These are phyloP conservation scores for Cyclocybe aegerita DNA, from an alignment of 768 basidiomycete species.

Conservation along the genomic window DNA sequence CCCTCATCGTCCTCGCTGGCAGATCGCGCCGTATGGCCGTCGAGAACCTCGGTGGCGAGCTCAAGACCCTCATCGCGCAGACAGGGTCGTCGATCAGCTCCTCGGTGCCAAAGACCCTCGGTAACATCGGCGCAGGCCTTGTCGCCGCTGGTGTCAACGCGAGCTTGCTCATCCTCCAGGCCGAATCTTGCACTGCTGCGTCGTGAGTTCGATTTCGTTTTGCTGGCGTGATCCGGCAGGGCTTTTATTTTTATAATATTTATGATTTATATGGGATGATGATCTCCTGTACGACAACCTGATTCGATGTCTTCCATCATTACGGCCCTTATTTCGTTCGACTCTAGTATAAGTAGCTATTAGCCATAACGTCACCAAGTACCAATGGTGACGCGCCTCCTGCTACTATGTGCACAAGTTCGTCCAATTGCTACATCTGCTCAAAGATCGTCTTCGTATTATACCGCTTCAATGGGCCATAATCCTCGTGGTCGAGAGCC, in stretches of 20 bases:
- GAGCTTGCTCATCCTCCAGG: conserved; percentile 57
- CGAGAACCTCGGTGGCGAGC: conserved; percentile 58
- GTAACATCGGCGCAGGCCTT: conserved; percentile 71
- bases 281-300: too few species aligned
- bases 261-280: too few species aligned
- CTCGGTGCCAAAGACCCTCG: conserved; percentile 67
- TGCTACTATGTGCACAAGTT: conserved; percentile 18
- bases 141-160: conserved; percentile 48
- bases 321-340: too few species aligned
- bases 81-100: conserved; percentile 32
- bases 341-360: too few species aligned
- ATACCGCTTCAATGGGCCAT: conserved; percentile 24
- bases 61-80: conserved; percentile 21
- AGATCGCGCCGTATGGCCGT: conserved; percentile 71
- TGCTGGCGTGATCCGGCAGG: too few species aligned
- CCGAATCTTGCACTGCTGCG: conserved; percentile 17
- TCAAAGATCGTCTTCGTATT: conserved; percentile 35
- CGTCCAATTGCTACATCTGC: conserved; percentile 36
- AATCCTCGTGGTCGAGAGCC: conserved; percentile 19
- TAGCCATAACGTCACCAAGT: too few species aligned
- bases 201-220: too few species aligned
- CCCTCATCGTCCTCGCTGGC: conserved; percentile 66
- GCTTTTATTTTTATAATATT: too few species aligned
- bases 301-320: too few species aligned
- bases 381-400: too few species aligned